Base-by-base conservation (phyloP, 225 moss, liverwort and hornwort genomes). In the Bryum argenteum region DNA sequence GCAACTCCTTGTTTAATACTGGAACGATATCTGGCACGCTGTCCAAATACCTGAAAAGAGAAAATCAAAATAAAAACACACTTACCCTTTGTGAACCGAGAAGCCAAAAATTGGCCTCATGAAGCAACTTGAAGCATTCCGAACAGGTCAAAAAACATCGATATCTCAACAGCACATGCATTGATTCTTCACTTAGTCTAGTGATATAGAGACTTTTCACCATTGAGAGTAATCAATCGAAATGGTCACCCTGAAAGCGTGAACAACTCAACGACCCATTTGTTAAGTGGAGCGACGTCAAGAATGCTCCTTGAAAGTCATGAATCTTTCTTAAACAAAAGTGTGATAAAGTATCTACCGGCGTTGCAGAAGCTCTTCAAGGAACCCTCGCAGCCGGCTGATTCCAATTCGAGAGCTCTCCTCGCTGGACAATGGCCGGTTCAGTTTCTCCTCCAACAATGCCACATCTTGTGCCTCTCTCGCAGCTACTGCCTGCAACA, bases 1-100 rank as follows among this genome's bases (percentile, higher is more conserved):
- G 86, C 63, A 91, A 81, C 75, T 96, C 96, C 72, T 74, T 90
- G 69, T 90, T 92, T 65, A 96, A 66, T 66, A 88, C 66, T 37
- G 93, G 96, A 69, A 96, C 88, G 63, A 96, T 91, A 13, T 77
- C 80, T 52, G 96, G 96, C 65, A 96, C 90, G 72, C 89, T 93
- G 39, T 90, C 90, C 84, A 96, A 85, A 80, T 93, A 96, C 74
- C 93, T 94, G 69, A 55, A 77, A 16, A 66, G 55, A 50, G 24
- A 60, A 26, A 38, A n/a, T n/a, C n/a, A n/a, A 13, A 55, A 45
- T 4, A 33, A 13, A 55, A 45, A 19, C 65, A 50, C 22, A 11
- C 47, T 54, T 39, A 77, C 33, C 11, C 28, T 21, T 63, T 51
- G 22, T 23, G 10, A 8, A 19, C 52, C 58, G 52, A 22, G 12